These are phyloP conservation scores for Suhomyces yuchorum DNA, from an alignment of 1,139 yeast species.

Conservation along the genomic window DNA sequence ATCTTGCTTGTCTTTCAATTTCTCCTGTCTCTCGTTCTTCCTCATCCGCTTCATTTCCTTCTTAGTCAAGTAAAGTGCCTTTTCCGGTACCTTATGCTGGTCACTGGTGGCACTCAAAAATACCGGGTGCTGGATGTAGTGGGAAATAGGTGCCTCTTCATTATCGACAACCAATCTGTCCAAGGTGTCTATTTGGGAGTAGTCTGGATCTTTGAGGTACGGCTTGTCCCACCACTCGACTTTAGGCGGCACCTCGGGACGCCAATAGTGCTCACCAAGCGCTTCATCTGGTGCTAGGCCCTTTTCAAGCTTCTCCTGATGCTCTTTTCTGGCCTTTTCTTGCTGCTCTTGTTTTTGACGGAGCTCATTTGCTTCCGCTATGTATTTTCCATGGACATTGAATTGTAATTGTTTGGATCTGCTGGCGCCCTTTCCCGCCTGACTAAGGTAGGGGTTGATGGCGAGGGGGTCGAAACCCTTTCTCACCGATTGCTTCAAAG, in stretches of 20 bases:
- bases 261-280: conserved; percentile 55
- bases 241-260: conserved; percentile 52
- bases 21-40: conserved; percentile 65
- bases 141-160: conserved; percentile 54
- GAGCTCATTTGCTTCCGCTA: conserved; percentile 54
- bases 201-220: conserved; percentile 35
- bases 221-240: conserved; percentile 87
- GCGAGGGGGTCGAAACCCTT: conserved; percentile 40
- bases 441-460: conserved; percentile 66
- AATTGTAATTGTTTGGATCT: conserved; percentile 45
- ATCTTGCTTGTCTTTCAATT: conserved; percentile 73
- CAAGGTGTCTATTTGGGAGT: conserved; percentile 24
- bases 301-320: conserved; percentile 28
- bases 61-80: conserved; percentile 67
- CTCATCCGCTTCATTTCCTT: conserved; percentile 75
- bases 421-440: conserved; percentile 23
- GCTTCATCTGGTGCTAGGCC: conserved; percentile 53
- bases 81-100: conserved; percentile 40
- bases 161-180: conserved; percentile 29
- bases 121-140: conserved; percentile 80
- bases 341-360: conserved; percentile 43
- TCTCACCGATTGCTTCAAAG: conserved; percentile 32
- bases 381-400: conserved; percentile 62
- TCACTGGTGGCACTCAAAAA: conserved; percentile 64
- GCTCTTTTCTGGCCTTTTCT: conserved; percentile 27